Evolutionary conservation across 1,284 basidiomycete genomes (phyloP).

Genomic region (Hymenochaete sp.): DNA sequence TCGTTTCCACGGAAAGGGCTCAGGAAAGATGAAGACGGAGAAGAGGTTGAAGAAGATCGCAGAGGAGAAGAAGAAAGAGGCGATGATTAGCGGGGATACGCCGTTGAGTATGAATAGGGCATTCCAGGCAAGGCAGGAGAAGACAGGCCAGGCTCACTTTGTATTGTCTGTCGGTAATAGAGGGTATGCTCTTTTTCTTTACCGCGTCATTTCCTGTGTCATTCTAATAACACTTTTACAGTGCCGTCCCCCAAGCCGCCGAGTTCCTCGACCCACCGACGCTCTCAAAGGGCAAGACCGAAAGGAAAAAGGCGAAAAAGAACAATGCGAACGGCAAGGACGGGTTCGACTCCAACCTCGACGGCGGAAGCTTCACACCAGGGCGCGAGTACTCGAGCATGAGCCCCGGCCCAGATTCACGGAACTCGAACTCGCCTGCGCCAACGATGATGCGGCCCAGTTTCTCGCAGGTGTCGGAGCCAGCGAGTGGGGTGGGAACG

Average conservation of each 20-base stretch:
- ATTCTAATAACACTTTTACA: constrained; percentile 27
- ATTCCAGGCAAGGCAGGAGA: constrained; percentile 85
- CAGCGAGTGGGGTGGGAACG: constrained; percentile 40
- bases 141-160: constrained; percentile 90
- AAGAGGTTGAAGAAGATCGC: constrained; percentile 90
- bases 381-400: constrained; percentile 36
- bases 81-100: constrained; percentile 89
- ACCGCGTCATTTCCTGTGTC: background rate
- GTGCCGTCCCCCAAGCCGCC: constrained; percentile 70
- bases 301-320: constrained; percentile 70
- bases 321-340: constrained; percentile 45
- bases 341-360: constrained; percentile 35
- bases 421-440: constrained; percentile 56
- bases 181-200: constrained; percentile 49
- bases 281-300: constrained; percentile 63
- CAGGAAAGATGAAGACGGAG: constrained; percentile 90
- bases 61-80: constrained; percentile 84
- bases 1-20: constrained; percentile 93
- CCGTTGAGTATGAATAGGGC: constrained; percentile 87
- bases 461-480: constrained; percentile 61
- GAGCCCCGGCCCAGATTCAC: constrained; percentile 38
- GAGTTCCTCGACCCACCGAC: constrained; percentile 74
- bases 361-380: constrained; percentile 59
- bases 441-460: constrained; percentile 47
- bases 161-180: constrained; percentile 89